phyloP scores from a whole-genome alignment of 164 flowering plant genomes.

The Kingdonia uniflora region DNA sequence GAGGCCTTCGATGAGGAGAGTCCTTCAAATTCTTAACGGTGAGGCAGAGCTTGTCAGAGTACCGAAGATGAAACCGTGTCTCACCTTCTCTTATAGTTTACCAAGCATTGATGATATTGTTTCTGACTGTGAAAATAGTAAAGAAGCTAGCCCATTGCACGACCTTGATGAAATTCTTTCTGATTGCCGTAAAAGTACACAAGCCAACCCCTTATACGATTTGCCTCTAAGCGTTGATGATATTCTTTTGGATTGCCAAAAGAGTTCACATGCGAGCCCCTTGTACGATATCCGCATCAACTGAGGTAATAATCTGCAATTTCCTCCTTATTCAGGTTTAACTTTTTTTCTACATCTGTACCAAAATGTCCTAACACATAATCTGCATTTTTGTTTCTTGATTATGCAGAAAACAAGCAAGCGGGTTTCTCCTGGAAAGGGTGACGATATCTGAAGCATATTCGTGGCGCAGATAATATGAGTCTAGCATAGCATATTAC shows the following conservation, averaged over 20 bases:
- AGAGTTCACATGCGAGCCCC: slow-evolving; percentile 8
- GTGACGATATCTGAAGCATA: too few relatives aligned
- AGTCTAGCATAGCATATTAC: too few relatives aligned
- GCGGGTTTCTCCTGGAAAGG: too few relatives aligned
- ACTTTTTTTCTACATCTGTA: neutral
- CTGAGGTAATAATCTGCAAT: slow-evolving; percentile 11
- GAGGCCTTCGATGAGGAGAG: slow-evolving; percentile 85
- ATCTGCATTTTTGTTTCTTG: too few relatives aligned
- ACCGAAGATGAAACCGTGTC: slow-evolving; percentile 59
- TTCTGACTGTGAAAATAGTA: slow-evolving; percentile 41
- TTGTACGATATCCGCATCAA: slow-evolving; percentile 22
- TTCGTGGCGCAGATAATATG: too few relatives aligned
- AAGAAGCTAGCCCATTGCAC: slow-evolving; percentile 5
- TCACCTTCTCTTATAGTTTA: slow-evolving; percentile 49
- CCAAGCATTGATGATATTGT: slow-evolving; percentile 63
- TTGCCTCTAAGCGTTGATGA: too few relatives aligned
- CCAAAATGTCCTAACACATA: too few relatives aligned
- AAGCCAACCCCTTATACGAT: too few relatives aligned
- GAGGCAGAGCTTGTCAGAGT: slow-evolving; percentile 43
- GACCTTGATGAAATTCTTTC: too few relatives aligned
- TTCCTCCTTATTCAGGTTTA: neutral
- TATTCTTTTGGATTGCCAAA: too few relatives aligned
- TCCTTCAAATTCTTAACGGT: slow-evolving; percentile 64
- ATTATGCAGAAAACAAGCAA: too few relatives aligned
- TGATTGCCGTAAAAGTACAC: too few relatives aligned